Percentiles rank a stretch among this genome's conserved stretches.
Evolutionary conservation across 2,329 filamentous ascomycete species (phyloP).

Genomic region (Diatrype stigma): DNA sequence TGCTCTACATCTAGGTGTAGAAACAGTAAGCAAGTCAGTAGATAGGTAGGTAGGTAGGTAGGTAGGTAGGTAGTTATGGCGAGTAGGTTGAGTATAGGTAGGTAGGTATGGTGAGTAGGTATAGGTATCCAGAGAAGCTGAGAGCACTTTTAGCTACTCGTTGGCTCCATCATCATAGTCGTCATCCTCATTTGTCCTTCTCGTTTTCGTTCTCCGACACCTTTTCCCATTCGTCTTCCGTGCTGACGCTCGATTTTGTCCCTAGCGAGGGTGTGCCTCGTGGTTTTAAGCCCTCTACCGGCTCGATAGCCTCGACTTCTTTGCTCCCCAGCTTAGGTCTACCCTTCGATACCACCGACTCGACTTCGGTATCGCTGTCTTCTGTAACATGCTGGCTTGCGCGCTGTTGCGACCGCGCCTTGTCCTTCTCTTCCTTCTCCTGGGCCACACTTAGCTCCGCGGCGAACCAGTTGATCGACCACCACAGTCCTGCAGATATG

Average conservation of each 20-base stretch:
- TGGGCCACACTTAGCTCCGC: slow-evolving; percentile 53
- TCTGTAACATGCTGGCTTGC: slow-evolving; percentile 28
- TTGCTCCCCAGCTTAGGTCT: slow-evolving; percentile 30
- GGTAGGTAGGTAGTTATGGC: too few relatives aligned
- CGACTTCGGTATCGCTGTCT: slow-evolving; percentile 51
- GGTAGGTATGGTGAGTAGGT: too few relatives aligned
- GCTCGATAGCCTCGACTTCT: slow-evolving; percentile 41
- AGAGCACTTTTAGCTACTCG: too few relatives aligned
- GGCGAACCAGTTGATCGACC: slow-evolving; percentile 95
- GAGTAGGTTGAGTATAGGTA: too few relatives aligned
- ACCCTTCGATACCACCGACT: slow-evolving; percentile 28
- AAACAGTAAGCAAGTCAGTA: not conserved
- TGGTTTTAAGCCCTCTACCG: slow-evolving; percentile 46
- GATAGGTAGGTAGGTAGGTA: not conserved
- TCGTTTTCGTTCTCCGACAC: slow-evolving; percentile 69
- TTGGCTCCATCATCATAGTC: not conserved
- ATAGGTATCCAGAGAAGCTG: too few relatives aligned
- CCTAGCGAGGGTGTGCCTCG: slow-evolving; percentile 36
- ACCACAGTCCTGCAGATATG: slow-evolving; percentile 82
- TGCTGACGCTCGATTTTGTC: slow-evolving; percentile 61
- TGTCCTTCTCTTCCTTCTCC: slow-evolving; percentile 37
- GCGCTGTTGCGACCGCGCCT: slow-evolving; percentile 33
- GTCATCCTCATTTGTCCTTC: slow-evolving; percentile 44
- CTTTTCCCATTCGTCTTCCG: slow-evolving; percentile 97
- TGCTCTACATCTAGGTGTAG: not conserved